A percentile compares a stretch with the other conserved stretches of the same genome.
Evolutionary conservation across 495 filamentous ascomycete genomes (phyloP).

Genomic region (Podospora fimiseda): DNA sequence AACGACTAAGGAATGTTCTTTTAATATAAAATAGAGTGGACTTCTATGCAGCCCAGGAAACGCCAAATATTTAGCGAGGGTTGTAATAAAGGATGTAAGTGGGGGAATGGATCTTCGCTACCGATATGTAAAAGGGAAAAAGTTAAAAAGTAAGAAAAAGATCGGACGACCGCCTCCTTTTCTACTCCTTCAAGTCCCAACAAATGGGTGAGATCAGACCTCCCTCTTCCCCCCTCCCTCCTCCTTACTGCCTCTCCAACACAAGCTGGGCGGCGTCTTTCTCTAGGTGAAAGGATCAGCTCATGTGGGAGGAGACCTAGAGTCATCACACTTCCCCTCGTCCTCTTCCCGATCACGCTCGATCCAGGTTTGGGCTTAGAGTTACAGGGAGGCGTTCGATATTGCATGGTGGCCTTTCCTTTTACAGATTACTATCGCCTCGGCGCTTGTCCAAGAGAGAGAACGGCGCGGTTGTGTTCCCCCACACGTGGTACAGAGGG

Average conservation of each 20-base stretch:
- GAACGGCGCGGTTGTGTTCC: constrained; percentile 4
- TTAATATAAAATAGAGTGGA: constrained; percentile 7
- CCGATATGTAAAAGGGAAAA: not conserved
- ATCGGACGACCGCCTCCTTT: constrained; percentile 6
- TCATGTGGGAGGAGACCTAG: not conserved
- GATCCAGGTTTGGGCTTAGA: not conserved
- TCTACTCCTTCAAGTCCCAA: constrained; percentile 1
- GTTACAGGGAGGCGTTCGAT: constrained; percentile 4
- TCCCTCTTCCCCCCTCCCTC: not conserved
- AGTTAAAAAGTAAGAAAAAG: not conserved
- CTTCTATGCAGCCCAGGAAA: not conserved
- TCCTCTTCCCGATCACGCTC: not conserved
- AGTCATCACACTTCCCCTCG: not conserved
- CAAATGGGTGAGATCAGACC: not conserved
- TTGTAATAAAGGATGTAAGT: not conserved
- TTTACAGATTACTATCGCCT: constrained; percentile 5
- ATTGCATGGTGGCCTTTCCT: constrained; percentile 7
- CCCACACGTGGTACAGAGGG: constrained; percentile 11
- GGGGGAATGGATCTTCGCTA: too few species aligned
- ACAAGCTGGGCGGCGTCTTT: too few species aligned
- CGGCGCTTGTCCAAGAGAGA: constrained; percentile 4
- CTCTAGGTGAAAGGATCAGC: too few species aligned
- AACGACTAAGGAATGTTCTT: not conserved
- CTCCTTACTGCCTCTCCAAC: not conserved
- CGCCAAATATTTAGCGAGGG: not conserved